Conservation (phyloP, 108 stramenopile species). For the Cyclotella atomus region DNA sequence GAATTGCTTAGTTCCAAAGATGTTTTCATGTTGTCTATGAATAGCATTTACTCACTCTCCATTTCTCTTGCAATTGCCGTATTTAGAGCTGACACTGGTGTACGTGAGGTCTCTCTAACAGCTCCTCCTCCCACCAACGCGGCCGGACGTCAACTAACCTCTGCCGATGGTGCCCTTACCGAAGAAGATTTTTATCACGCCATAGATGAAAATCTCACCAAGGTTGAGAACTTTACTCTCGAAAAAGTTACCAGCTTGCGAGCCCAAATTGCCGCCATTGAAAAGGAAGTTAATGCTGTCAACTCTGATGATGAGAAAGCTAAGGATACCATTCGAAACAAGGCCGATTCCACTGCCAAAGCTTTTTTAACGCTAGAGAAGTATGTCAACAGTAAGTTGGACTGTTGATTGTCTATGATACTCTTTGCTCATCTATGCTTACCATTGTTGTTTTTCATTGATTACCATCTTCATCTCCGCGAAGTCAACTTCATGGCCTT, state of each 20-base stretch:
- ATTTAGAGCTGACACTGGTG: constrained; percentile 65
- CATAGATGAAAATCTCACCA: constrained; percentile 86
- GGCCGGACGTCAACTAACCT: constrained; percentile 61
- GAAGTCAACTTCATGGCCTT: constrained; percentile 98
- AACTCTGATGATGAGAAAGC: constrained; percentile 32
- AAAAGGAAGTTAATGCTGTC: constrained; percentile 31
- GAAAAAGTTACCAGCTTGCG: constrained; percentile 75
- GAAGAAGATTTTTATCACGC: constrained; percentile 87
- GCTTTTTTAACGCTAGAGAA: constrained; percentile 92
- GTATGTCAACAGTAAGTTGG: constrained; percentile 95
- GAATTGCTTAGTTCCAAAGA: background rate
- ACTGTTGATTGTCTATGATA: too few species aligned
- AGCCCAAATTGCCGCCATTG: constrained; percentile 52
- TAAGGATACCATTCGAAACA: constrained; percentile 32
- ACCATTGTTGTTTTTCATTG: too few species aligned
- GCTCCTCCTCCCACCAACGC: constrained; percentile 88
- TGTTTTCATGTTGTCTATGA: background rate
- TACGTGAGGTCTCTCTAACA: constrained; percentile 83
- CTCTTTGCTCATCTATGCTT: too few species aligned
- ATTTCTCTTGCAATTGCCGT: background rate
- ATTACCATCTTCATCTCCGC: too few species aligned
- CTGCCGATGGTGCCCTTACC: constrained; percentile 59
- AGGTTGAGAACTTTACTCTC: constrained; percentile 89
- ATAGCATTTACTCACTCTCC: background rate
- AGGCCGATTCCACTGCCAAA: constrained; percentile 70